These are phyloP conservation scores for Pseudogymnoascus verrucosus DNA, from an alignment of 2,329 filamentous ascomycete species.

Conservation along the genomic window DNA sequence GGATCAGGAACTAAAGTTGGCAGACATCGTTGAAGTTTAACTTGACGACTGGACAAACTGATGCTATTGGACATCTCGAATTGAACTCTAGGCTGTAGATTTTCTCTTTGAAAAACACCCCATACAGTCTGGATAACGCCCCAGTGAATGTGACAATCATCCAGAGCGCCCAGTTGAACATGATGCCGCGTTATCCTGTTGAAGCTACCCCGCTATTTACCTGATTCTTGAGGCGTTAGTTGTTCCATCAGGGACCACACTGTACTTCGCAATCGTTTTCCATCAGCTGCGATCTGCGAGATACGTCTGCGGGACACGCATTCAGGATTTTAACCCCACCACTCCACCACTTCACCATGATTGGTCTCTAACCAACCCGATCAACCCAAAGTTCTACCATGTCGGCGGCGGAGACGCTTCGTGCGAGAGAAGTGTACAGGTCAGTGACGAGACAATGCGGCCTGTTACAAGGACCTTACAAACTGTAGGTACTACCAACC, in stretches of 20 bases:
- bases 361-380: not conserved
- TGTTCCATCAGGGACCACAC: not conserved
- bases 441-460: not conserved
- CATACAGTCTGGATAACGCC: not conserved
- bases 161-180: not conserved
- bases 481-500: conserved; percentile 19
- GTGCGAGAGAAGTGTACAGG: not conserved
- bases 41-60: not conserved
- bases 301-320: not conserved
- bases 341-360: not conserved
- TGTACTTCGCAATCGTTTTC: not conserved
- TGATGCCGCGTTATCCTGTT: not conserved
- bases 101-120: not conserved
- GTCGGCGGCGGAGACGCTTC: not conserved
- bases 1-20: not conserved
- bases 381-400: not conserved
- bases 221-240: not conserved
- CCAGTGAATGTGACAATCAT: not conserved
- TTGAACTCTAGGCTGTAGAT: not conserved
- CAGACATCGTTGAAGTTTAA: not conserved
- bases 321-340: not conserved
- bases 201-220: not conserved
- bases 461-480: not conserved
- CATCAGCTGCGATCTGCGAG: not conserved
- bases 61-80: not conserved